Base-by-base conservation (phyloP, 805 yeast genomes). In the Monosporozyma aerobia region DNA sequence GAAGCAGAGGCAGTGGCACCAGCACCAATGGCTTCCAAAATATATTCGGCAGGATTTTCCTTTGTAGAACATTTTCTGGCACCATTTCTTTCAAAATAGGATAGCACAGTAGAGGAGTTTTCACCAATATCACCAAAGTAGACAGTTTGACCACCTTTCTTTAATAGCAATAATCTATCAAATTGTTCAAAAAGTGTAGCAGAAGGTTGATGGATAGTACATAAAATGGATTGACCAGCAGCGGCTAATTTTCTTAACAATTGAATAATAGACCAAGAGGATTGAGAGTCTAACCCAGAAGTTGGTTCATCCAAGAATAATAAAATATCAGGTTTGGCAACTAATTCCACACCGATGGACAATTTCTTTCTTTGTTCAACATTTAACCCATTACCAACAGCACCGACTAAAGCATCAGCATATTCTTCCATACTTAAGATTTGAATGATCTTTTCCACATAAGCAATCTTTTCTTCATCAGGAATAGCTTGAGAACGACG, bases 21-120 rank as follows among this genome's bases (percentile, higher is more conserved):
- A 23, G 89, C 88, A 39, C 89, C 89, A 64, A 85, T 81, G 23
- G 77, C 79, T 54, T 81, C 83, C 53, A 83, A 65, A 67, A 82
- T 79, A 70, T 82, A 83, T 63, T 82, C 88, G 7, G 87, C 88
- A 2, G 88, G 87, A 57, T 83, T 83, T 51, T 80, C 87, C 11
- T 62, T 65, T 14, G 64, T 62, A 3, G 67, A 67, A 68, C 90
- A 84, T 51, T 74, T 74, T 59, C 81, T 75, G 14, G 88, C 87
- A 23, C 94, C 86, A 59, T 81, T 68, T 51, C 70, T 71, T 68
- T 83, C 88, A 63, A 83, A 84, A 66, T 84, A 85, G 50, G 73
- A 61, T 35, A 81, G 75, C 63, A 84, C 71, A 5, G 77, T 74
- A 37, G 58, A 53, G 51, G 84, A 82, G 57, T 78, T 73, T 44